Evolutionary conservation across 2,329 filamentous ascomycete species (phyloP).

Genomic region (Shiraia sp.): DNA sequence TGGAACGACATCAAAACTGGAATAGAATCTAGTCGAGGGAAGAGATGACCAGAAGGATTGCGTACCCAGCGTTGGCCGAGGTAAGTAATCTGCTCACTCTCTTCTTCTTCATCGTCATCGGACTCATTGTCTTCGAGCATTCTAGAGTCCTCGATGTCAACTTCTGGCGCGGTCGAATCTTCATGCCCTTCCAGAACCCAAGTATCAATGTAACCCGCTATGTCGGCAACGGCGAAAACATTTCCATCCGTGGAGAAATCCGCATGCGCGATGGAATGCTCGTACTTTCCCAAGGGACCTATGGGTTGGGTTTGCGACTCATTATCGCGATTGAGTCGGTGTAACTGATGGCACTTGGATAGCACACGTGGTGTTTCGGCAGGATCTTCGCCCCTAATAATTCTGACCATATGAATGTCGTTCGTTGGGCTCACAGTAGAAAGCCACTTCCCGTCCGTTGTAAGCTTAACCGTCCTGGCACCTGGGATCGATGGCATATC

Average conservation of each 20-base stretch:
- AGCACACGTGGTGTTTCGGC: conserved; percentile 45
- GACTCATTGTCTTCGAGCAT: conserved; percentile 38
- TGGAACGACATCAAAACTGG: conserved; percentile 54
- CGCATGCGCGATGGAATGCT: conserved; percentile 72
- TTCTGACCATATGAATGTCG: conserved; percentile 53
- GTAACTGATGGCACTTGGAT: conserved; percentile 43
- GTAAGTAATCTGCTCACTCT: conserved; percentile 53
- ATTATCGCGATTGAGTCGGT: conserved; percentile 40
- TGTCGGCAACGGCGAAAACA: conserved; percentile 76
- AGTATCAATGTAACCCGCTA: conserved; percentile 84
- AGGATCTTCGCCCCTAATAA: conserved; percentile 48
- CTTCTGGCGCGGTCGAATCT: conserved; percentile 50
- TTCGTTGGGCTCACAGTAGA: conserved; percentile 56
- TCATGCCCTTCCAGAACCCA: conserved; percentile 72
- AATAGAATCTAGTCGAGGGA: conserved; percentile 51
- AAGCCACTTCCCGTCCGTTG: conserved; percentile 72
- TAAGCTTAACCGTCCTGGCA: conserved; percentile 70
- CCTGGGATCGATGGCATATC: conserved; percentile 67
- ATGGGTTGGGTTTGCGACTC: conserved; percentile 49
- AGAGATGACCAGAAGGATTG: conserved; percentile 65
- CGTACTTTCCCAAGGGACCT: conserved; percentile 74
- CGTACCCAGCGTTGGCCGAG: conserved; percentile 72
- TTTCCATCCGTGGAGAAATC: conserved; percentile 81
- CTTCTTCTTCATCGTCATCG: conserved; percentile 52
- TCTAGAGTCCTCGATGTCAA: conserved; percentile 42